Conservation (phyloP, 1,284 basidiomycete genomes). For the Ustilago shanxiensis region DNA sequence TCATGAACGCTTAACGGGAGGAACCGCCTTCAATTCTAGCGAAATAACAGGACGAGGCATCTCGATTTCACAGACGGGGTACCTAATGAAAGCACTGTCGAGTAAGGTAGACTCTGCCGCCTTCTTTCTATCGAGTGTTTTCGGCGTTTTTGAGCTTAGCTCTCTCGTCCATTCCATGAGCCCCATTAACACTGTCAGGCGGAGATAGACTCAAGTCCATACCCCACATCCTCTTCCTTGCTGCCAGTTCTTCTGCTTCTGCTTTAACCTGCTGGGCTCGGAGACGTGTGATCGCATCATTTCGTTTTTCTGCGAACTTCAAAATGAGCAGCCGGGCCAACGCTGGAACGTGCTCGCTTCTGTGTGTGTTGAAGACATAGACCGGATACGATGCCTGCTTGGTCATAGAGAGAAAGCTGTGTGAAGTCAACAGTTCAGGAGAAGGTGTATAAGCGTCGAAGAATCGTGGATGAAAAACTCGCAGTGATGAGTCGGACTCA, state of each 20-base stretch:
- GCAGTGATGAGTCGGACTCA: not conserved
- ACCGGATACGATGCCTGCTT: not conserved
- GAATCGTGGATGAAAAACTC: not conserved
- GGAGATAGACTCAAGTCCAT: not conserved
- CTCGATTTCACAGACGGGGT: too few species aligned
- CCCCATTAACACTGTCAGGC: too few species aligned
- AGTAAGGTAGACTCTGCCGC: too few species aligned
- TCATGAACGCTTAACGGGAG: too few species aligned
- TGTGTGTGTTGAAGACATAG: not conserved
- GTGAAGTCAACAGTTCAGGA: too few species aligned
- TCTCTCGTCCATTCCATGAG: too few species aligned
- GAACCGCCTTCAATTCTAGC: too few species aligned
- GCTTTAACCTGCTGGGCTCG: not conserved
- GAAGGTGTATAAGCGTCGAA: not conserved
- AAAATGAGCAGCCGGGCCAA: not conserved
- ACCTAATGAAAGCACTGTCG: too few species aligned
- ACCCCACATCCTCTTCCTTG: not conserved
- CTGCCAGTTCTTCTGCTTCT: not conserved
- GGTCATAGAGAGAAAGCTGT: not conserved
- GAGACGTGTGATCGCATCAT: not conserved
- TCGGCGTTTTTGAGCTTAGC: too few species aligned
- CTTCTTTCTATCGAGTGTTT: too few species aligned
- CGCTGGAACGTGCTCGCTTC: not conserved
- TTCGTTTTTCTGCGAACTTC: not conserved
- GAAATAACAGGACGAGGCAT: too few species aligned